These are phyloP conservation scores for Corchorus capsularis DNA, from an alignment of 345 rosid genomes.

Conservation along the genomic window DNA sequence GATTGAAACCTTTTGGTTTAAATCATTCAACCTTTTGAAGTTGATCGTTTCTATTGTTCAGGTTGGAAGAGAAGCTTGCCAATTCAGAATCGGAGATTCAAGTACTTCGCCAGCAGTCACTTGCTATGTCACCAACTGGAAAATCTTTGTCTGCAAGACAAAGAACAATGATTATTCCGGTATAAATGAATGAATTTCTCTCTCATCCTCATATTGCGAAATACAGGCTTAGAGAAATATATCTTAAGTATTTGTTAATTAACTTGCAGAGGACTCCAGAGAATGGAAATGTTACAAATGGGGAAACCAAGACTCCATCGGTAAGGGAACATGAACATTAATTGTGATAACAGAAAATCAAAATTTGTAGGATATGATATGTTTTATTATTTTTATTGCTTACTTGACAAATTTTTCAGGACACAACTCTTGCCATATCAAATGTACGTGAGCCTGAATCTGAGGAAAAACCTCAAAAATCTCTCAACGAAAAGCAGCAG, in stretches of 20 bases:
- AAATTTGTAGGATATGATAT: not conserved
- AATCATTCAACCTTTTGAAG: conserved; percentile 9
- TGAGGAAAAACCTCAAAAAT: conserved; percentile 96
- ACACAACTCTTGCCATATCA: conserved; percentile 52
- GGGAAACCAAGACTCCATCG: conserved; percentile 60
- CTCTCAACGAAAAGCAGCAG: conserved; percentile 98
- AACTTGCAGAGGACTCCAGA: conserved; percentile 87
- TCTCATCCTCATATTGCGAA: conserved; percentile 14
- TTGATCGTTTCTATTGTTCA: conserved; percentile 38
- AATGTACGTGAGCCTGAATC: conserved; percentile 85
- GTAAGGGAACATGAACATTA: conserved; percentile 42
- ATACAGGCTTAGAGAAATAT: conserved; percentile 23
- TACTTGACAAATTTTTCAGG: conserved; percentile 46
- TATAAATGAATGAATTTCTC: conserved; percentile 25
- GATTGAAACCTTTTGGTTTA: not conserved
- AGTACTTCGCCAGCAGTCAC: conserved; percentile 97
- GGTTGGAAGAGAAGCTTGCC: conserved; percentile 94
- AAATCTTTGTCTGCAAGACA: conserved; percentile 69
- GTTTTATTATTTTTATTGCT: conserved; percentile 24
- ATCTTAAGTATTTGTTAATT: conserved; percentile 27
- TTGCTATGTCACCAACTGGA: conserved; percentile 91
- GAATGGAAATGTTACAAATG: conserved; percentile 68
- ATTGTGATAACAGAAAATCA: conserved; percentile 7
- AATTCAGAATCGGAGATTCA: conserved; percentile 98
- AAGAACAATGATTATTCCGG: conserved; percentile 75